These are phyloP conservation scores for Aspergillus novofumigatus DNA, from an alignment of 2,329 filamentous ascomycete species.

Conservation along the genomic window DNA sequence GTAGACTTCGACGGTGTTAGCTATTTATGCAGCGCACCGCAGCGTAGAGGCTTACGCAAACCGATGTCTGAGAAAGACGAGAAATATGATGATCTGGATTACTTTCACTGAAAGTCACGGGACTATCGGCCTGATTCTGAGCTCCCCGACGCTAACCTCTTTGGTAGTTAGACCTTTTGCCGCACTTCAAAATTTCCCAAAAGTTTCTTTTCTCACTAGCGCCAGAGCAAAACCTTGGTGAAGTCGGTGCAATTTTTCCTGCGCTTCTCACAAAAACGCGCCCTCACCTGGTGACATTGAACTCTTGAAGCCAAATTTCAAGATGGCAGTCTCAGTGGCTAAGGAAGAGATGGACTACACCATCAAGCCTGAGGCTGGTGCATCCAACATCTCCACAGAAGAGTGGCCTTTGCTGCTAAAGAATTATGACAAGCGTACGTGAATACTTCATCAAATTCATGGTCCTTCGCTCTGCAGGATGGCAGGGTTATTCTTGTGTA, in stretches of 20 bases:
- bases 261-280: constrained; percentile 18
- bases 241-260: constrained; percentile 20
- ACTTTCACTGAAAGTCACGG: constrained; percentile 8
- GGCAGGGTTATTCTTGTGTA: neutral
- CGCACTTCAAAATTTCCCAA: constrained; percentile 28
- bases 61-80: too few relatives aligned
- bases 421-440: constrained; percentile 88
- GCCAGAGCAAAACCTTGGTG: constrained; percentile 19
- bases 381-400: constrained; percentile 77
- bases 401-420: constrained; percentile 91
- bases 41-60: neutral
- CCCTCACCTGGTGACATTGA: constrained; percentile 13
- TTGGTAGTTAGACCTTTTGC: constrained; percentile 16
- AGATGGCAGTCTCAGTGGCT: constrained; percentile 46
- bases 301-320: constrained; percentile 19
- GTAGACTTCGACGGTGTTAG: neutral
- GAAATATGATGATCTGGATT: constrained; percentile 10
- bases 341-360: constrained; percentile 67
- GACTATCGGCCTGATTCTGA: constrained; percentile 1
- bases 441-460: constrained; percentile 16
- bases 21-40: neutral
- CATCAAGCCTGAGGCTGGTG: constrained; percentile 87
- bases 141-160: constrained; percentile 21
- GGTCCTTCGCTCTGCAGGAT: constrained; percentile 1
- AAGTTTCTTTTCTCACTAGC: constrained; percentile 21